Base-by-base conservation (phyloP, 1,139 yeast species). In the Zygoascus meyerae region DNA sequence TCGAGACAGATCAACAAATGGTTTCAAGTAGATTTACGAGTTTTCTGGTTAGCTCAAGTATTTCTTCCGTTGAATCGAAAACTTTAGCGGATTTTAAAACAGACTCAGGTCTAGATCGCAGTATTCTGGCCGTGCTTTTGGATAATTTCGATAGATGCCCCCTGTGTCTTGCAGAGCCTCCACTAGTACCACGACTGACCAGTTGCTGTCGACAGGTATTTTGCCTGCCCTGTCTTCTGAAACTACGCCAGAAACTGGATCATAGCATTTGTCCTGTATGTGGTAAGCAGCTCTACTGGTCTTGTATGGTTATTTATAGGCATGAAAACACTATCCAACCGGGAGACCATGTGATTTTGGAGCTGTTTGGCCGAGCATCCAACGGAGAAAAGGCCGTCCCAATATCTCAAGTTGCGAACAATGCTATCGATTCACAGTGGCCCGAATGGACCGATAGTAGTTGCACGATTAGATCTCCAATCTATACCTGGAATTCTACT, bases 81-180 rank as follows among this genome's bases (percentile, higher is more conserved):
- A 7, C 4, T 21, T 7, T 21, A 7, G 26, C 26, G 7, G 26
- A 21, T 21, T 21, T 21, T 7, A 21, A 7, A 7, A 5, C 26
- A 21, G 7, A 21, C 7, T 21, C 26, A 7, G 26, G 6, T 7
- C 7, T 21, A 7, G 26, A 21, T 21, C 26, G 26, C 26, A 21
- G 26, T 21, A 7, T 21, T 21, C 7, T 21, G 26, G 26, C 26
- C 26, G 26, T 21, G 26, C 4, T 21, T 5, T 21, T 21, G 7
- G 26, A 21, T 7, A 21, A 4, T 21, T 5, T 21, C 6, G 55
- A 52, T 30, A 31, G 55, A 18, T 52, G 55, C 33, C 55, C 55
- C 7, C 45, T 52, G 29, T 52, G 55, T 42, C 44, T 52, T 8
- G 42, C 42, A 11, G 14, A 45, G n/a, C 52, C 55, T n/a, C 55